Base-by-base conservation (phyloP, 805 yeast genomes). In the Diddensiella transvaalensis region DNA sequence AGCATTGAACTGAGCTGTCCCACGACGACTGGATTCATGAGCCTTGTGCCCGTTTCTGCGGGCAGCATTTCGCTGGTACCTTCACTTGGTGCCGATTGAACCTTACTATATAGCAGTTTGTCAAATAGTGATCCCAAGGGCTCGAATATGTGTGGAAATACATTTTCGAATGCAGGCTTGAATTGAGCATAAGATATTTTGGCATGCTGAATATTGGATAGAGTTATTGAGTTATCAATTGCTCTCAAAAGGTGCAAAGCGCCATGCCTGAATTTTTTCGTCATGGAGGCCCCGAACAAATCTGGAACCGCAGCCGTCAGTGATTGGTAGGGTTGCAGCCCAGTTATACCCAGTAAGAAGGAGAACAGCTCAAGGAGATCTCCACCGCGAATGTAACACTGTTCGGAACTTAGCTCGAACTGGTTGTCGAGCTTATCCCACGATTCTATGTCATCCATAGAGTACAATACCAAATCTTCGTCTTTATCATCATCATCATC, bases 241-340 rank as follows among this genome's bases (percentile, higher is more conserved):
- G 79, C 70, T 46, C 78, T 63, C 15, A 82, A 48, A 18, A 85
- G 57, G 19, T 68, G 60, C 29, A 71, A 40, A 0, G 87, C 81
- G 26, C 66, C 58, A 0, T 51, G 43, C 51, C 74, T 73, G 62
- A 74, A 82, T 2, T 60, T 57, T 0, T 60, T 49, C 78, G 82
- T 77, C 3, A 67, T 58, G 0, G 53, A 37, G 2, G 53, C 54
- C 2, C 52, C 46, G 36, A 68, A 62, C 40, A 57, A 59, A 1
- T 56, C 51, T 1, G 53, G 50, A 36, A 63, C 57, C 32, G 13
- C 32, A 13, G 53, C 56, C 26, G 49, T 52, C 30, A 63, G 52
- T 48, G 71, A 71, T 66, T 69, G 62, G 41, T 49, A 59, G 44
- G 61, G 69, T 60, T 64, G 63, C 54, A 72, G 55, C 6, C 77